Percentiles rank a stretch among this genome's conserved stretches.
Conservation (phyloP, 2,329 filamentous ascomycete species). For the Aureobasidium sp. region DNA sequence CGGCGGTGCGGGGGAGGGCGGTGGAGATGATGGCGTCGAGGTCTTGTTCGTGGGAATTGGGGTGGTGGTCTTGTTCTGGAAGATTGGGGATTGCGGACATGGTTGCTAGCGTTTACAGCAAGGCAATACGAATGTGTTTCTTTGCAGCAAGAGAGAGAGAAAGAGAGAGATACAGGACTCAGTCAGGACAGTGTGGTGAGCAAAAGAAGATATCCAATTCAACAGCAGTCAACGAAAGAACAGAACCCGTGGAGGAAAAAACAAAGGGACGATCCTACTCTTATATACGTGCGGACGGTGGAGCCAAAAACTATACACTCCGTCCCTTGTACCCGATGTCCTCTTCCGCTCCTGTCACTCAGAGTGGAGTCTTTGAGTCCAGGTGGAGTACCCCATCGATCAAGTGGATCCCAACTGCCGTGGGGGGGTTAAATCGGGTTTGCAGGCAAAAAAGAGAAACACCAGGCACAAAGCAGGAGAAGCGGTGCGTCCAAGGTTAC, state of each 20-base stretch:
- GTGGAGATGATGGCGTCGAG: not conserved
- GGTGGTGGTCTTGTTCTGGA: not conserved
- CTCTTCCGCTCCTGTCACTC: not conserved
- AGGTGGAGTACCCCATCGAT: not conserved
- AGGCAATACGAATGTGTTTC: not conserved
- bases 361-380: not conserved
- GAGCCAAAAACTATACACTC: not conserved
- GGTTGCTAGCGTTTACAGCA: not conserved
- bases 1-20: not conserved
- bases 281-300: not conserved
- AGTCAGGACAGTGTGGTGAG: not conserved
- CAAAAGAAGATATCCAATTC: not conserved
- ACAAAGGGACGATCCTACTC: not conserved
- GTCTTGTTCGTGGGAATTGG: not conserved
- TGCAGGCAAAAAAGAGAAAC: not conserved
- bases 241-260: no score
- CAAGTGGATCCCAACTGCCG: not conserved
- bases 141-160: not conserved
- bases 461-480: not conserved
- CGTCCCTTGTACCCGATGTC: not conserved
- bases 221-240: no score
- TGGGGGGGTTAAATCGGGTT: not conserved
- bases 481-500: not conserved
- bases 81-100: slow-evolving; percentile 12
- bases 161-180: not conserved